Evolutionary conservation across 768 basidiomycete genomes (phyloP).

Genomic region (Podaxis sp.): DNA sequence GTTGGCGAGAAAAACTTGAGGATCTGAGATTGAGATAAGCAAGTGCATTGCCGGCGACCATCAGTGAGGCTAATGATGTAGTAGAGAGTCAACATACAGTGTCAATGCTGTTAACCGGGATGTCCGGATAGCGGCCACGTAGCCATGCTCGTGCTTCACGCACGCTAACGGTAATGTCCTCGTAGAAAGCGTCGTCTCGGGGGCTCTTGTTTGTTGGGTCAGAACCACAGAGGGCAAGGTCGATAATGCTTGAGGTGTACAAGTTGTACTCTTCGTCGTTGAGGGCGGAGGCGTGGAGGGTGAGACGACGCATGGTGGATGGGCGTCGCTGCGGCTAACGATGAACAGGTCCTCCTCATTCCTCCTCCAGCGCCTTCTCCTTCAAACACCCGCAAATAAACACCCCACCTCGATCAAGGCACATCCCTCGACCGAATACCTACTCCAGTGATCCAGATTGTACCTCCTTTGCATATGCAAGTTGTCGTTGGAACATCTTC

Average conservation of each 20-base stretch:
- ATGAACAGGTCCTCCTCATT: not conserved
- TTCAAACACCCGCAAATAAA: slow-evolving; percentile 1
- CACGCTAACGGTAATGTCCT: slow-evolving; percentile 47
- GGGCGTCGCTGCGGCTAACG: slow-evolving; percentile 1
- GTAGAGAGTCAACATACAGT: slow-evolving; percentile 33
- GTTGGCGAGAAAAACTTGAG: slow-evolving; percentile 59
- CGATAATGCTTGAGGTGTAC: slow-evolving; percentile 58
- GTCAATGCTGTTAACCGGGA: slow-evolving; percentile 53
- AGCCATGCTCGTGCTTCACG: slow-evolving; percentile 76
- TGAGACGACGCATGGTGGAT: slow-evolving; percentile 56
- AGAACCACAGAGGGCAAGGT: slow-evolving; percentile 37
- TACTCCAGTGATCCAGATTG: too few relatives aligned
- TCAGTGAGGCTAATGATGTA: not conserved
- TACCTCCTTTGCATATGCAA: too few relatives aligned
- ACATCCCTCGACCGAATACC: too few relatives aligned
- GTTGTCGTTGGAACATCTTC: too few relatives aligned
- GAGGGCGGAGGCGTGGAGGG: slow-evolving; percentile 71
- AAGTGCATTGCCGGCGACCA: not conserved
- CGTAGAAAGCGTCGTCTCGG: slow-evolving; percentile 46
- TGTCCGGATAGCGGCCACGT: slow-evolving; percentile 58
- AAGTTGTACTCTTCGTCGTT: slow-evolving; percentile 66
- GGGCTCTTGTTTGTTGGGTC: slow-evolving; percentile 19
- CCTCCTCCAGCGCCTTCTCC: not conserved
- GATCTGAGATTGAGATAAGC: slow-evolving; percentile 39
- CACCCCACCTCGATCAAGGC: not conserved